Percentiles rank a stretch among this genome's conserved stretches.
phyloP scores from a whole-genome alignment of 2,329 filamentous ascomycete genomes.

The Curvularia spicifera region DNA sequence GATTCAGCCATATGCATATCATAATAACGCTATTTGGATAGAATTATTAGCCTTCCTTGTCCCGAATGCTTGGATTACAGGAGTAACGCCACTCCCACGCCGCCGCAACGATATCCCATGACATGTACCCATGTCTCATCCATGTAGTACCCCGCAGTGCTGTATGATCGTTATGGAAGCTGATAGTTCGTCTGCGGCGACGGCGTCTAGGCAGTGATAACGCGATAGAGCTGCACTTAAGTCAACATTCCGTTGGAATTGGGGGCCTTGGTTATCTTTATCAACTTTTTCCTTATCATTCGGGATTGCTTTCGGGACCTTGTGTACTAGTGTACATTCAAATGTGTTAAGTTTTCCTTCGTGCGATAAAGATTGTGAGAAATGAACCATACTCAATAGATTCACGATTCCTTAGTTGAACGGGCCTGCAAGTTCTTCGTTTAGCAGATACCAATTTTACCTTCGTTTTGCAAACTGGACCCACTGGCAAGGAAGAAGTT shows the following conservation, averaged over 20 bases:
- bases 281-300: constrained; percentile 6
- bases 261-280: background rate
- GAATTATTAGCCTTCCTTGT: background rate
- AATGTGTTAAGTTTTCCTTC: background rate
- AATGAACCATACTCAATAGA: background rate
- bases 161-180: background rate
- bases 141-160: background rate
- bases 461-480: background rate
- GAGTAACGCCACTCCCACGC: background rate
- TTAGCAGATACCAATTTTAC: background rate
- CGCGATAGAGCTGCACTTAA: background rate
- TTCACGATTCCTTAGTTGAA: background rate
- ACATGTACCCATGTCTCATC: background rate
- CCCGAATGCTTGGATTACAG: background rate
- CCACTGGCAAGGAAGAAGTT: background rate
- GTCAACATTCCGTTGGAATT: background rate
- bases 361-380: background rate
- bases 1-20: background rate
- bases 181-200: background rate
- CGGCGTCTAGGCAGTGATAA: background rate
- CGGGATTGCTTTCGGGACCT: background rate
- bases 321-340: too few species aligned
- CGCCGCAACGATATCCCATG: background rate
- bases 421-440: background rate
- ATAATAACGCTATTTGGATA: background rate